phyloP scores from a whole-genome alignment of 2,329 filamentous ascomycete species.

The Aspergillus eucalypticola region DNA sequence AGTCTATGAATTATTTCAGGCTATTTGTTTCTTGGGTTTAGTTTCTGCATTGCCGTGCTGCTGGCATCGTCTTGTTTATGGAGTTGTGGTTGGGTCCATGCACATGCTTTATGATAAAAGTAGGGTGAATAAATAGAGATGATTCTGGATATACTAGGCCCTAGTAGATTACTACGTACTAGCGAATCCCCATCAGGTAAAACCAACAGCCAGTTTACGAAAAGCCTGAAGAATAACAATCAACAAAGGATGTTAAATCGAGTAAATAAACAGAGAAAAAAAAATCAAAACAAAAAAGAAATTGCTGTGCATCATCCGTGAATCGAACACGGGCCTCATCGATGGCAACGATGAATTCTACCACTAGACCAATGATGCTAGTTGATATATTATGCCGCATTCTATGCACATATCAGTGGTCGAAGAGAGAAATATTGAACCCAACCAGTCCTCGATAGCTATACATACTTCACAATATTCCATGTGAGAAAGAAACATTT shows the following conservation, averaged over 20 bases:
- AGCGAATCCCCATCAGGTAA: too few species aligned
- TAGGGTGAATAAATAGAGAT: neutral
- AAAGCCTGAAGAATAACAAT: too few species aligned
- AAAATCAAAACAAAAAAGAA: too few species aligned
- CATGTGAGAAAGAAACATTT: too few species aligned
- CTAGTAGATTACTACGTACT: too few species aligned
- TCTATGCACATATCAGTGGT: too few species aligned
- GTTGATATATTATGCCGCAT: neutral
- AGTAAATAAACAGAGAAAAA: neutral
- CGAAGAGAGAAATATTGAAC: too few species aligned
- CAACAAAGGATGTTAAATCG: too few species aligned
- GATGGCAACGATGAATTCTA: slow-evolving; percentile 49
- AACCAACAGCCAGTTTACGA: too few species aligned
- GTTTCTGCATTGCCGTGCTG: neutral
- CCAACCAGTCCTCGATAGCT: too few species aligned
- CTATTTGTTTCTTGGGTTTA: neutral
- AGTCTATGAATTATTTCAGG: slow-evolving; percentile 7
- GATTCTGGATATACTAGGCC: neutral
- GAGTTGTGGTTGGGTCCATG: slow-evolving; percentile 6
- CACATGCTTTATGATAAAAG: slow-evolving; percentile 5
- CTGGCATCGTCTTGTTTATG: slow-evolving; percentile 4
- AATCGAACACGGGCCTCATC: slow-evolving; percentile 50
- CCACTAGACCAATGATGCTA: slow-evolving; percentile 47
- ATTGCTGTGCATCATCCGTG: slow-evolving; percentile 39
- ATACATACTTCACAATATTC: too few species aligned